Conservation (phyloP, 83 land plant species). For the Diphasiastrum complanatum region DNA sequence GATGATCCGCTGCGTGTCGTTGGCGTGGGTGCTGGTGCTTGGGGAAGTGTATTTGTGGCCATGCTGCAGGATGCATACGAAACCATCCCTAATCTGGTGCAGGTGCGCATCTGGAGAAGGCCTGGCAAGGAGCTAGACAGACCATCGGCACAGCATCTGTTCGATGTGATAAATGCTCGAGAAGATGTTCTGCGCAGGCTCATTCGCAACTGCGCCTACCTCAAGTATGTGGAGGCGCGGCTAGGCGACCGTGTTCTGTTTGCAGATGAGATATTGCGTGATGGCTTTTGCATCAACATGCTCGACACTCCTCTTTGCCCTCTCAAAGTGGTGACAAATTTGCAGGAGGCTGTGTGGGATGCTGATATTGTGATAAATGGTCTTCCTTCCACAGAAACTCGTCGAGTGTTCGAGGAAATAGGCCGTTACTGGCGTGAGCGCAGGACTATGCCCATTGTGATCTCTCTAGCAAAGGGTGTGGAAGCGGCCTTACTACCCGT, state of each 20-base stretch:
- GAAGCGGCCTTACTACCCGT: conserved; percentile 8
- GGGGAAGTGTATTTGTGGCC: conserved; percentile 19
- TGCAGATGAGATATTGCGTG: conserved; percentile 13
- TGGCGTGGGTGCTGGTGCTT: conserved; percentile 10
- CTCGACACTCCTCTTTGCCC: conserved; percentile 16
- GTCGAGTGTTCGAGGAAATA: conserved; percentile 14
- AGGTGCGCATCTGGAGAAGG: conserved; percentile 10
- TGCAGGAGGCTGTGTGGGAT: no score
- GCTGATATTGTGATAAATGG: conserved; percentile 14
- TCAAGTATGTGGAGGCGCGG: conserved; percentile 16
- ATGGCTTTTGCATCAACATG: conserved; percentile 17
- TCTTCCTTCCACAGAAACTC: conserved; percentile 14
- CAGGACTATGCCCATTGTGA: conserved; percentile 9
- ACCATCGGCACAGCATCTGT: conserved; percentile 13
- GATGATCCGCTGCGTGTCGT: conserved; percentile 5
- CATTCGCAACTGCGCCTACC: conserved; percentile 15
- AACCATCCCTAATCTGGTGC: neutral
- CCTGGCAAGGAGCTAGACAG: conserved; percentile 9
- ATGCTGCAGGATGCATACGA: conserved; percentile 18
- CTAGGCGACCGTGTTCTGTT: conserved; percentile 8
- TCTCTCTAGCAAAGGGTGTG: conserved; percentile 12
- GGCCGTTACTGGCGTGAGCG: conserved; percentile 14
- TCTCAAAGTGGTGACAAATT: conserved; percentile 15
- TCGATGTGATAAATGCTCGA: conserved; percentile 12
- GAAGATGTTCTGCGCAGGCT: conserved; percentile 17